phyloP scores from a whole-genome alignment of 108 stramenopile genomes.

The Phaeodactylum tricornutum region DNA sequence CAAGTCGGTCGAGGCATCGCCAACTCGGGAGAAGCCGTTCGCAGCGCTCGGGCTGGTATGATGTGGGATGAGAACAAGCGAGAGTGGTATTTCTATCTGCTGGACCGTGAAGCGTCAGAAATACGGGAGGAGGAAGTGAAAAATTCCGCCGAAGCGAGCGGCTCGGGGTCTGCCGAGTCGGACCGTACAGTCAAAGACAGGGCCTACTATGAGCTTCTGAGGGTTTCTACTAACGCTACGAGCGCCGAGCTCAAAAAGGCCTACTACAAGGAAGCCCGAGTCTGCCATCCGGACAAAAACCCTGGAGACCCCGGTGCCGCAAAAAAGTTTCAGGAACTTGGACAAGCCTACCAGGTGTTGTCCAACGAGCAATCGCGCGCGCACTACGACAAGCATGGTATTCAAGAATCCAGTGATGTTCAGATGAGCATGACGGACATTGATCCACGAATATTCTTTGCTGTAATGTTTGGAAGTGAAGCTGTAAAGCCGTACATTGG shows the following conservation, averaged over 20 bases:
- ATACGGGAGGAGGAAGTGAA: conserved; percentile 33
- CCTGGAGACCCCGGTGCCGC: conserved; percentile 79
- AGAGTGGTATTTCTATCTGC: conserved; percentile 65
- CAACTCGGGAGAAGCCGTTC: conserved; percentile 66
- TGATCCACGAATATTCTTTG: conserved; percentile 80
- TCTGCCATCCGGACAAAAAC: conserved; percentile 80
- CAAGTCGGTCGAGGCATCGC: conserved; percentile 69
- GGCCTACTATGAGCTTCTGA: conserved; percentile 75
- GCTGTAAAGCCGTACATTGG: conserved; percentile 79
- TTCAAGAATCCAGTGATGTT: conserved; percentile 29
- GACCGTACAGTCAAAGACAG: conserved; percentile 68
- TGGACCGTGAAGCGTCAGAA: conserved; percentile 56
- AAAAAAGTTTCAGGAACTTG: conserved; percentile 77
- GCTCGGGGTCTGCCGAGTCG: neutral
- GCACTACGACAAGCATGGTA: conserved; percentile 80
- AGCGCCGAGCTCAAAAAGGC: conserved; percentile 85
- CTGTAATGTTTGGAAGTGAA: conserved; percentile 81
- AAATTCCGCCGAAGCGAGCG: neutral
- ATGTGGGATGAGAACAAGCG: conserved; percentile 72
- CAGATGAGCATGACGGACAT: conserved; percentile 51
- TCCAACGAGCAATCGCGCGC: conserved; percentile 72
- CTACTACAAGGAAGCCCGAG: conserved; percentile 79
- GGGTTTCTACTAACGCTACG: conserved; percentile 70
- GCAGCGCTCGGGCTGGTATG: conserved; percentile 57
- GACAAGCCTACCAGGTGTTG: conserved; percentile 87